A percentile compares a stretch with the other conserved stretches of the same genome.
phyloP scores from a whole-genome alignment of 176 grass and related monocot species.

The Tillandsia fasciculata region DNA sequence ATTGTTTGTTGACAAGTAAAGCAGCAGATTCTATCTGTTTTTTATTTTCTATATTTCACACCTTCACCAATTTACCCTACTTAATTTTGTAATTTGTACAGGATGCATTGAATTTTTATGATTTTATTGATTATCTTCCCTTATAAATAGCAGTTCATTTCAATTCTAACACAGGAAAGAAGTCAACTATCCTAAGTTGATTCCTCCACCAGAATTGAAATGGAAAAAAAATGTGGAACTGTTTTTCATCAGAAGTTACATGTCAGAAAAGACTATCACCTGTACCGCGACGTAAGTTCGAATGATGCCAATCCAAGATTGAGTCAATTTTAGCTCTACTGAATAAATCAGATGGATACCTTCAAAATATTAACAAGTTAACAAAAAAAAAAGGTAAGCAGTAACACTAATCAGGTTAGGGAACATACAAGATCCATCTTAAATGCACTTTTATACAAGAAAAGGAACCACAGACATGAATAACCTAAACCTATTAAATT shows the following conservation, averaged over 20 bases:
- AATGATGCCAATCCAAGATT: conserved; percentile 93
- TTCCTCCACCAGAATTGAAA: not conserved
- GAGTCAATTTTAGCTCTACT: conserved; percentile 76
- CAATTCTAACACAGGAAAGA: too few relatives aligned
- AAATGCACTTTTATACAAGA: too few relatives aligned
- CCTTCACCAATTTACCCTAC: too few relatives aligned
- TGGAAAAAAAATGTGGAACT: not conserved
- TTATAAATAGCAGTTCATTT: too few relatives aligned
- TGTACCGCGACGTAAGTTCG: conserved; percentile 61
- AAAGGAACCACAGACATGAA: too few relatives aligned
- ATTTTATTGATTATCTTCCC: too few relatives aligned
- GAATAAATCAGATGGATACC: conserved; percentile 78
- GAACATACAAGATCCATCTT: not conserved
- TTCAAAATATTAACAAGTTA: conserved; percentile 7
- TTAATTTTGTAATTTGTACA: too few relatives aligned
- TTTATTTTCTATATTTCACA: too few relatives aligned
- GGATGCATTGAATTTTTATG: too few relatives aligned
- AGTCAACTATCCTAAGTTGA: too few relatives aligned
- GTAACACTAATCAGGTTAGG: not conserved
- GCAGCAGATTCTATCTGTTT: too few relatives aligned
- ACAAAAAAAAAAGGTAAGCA: not conserved
- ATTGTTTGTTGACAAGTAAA: too few relatives aligned
- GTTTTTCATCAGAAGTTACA: not conserved
- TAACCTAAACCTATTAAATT: not conserved
- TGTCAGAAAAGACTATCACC: conserved; percentile 18